These are phyloP conservation scores for Podospora fimiseda DNA, from an alignment of 495 filamentous ascomycete genomes.

Conservation along the genomic window DNA sequence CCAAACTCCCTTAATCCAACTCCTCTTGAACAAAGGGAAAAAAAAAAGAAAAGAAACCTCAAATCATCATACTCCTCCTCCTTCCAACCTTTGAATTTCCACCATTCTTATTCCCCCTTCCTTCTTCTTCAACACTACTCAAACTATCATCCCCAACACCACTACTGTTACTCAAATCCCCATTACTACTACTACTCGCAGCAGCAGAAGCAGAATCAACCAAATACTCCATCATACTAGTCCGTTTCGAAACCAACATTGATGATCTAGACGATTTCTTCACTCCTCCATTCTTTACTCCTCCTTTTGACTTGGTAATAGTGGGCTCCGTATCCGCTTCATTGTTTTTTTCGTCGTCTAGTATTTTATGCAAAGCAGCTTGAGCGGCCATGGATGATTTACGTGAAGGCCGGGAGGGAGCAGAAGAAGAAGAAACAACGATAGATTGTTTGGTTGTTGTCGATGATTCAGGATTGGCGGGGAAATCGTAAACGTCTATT, in stretches of 20 bases:
- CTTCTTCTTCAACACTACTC: not conserved
- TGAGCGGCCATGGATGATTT: conserved; percentile 20
- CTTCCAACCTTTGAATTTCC: no score
- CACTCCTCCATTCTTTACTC: conserved; percentile 15
- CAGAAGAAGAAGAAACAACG: no score
- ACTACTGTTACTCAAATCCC: not conserved
- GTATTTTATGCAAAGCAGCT: conserved; percentile 10
- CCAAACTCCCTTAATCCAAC: no score
- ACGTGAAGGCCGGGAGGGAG: not conserved
- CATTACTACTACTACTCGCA: not conserved
- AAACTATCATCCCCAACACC: conserved; percentile 2
- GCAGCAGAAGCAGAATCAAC: not conserved
- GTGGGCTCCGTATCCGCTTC: not conserved
- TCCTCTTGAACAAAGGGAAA: not conserved
- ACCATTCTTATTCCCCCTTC: no score
- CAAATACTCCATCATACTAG: conserved; percentile 13
- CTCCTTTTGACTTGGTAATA: conserved; percentile 10
- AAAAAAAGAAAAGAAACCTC: conserved; percentile 22
- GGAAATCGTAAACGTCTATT: conserved; percentile 34
- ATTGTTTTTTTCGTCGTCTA: conserved; percentile 11
- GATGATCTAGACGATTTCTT: conserved; percentile 32
- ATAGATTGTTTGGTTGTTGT: not conserved
- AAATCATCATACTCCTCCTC: conserved; percentile 54
- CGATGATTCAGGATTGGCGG: conserved; percentile 21
- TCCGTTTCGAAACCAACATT: conserved; percentile 32